These are phyloP conservation scores for Suhomyces prunicola DNA, from an alignment of 805 yeast species.

Conservation along the genomic window DNA sequence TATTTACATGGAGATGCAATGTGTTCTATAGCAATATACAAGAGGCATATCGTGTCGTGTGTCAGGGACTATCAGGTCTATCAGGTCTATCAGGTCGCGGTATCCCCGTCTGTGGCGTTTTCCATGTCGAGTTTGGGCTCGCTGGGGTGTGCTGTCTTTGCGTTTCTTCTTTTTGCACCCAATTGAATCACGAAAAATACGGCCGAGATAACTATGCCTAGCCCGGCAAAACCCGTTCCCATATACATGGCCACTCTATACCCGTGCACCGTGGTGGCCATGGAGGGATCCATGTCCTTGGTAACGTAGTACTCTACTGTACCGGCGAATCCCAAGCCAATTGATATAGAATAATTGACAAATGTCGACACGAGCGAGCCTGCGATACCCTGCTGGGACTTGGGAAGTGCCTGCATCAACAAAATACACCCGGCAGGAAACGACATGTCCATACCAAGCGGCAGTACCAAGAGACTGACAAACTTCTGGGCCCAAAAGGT, in stretches of 20 bases:
- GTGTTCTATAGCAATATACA: neutral
- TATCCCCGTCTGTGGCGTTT: neutral
- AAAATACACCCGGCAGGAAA: conserved; percentile 17
- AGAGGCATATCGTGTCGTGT: neutral
- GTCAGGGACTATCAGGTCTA: neutral
- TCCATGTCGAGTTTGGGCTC: neutral
- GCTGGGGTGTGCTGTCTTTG: neutral
- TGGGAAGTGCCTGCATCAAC: conserved; percentile 11
- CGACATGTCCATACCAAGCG: conserved; percentile 19
- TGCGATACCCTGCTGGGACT: conserved; percentile 16
- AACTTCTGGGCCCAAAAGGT: conserved; percentile 18
- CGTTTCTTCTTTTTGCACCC: neutral
- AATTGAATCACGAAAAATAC: conserved; percentile 14
- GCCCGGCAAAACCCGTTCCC: conserved; percentile 35
- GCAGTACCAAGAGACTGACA: conserved; percentile 10
- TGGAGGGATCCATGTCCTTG: conserved; percentile 10
- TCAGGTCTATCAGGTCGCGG: neutral
- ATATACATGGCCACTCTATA: conserved; percentile 24
- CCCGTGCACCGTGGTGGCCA: conserved; percentile 20
- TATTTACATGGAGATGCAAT: neutral
- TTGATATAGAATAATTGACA: conserved; percentile 22
- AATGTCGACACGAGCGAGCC: conserved; percentile 17
- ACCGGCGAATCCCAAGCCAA: conserved; percentile 36
- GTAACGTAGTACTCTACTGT: conserved; percentile 30
- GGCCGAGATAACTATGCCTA: conserved; percentile 21